These are phyloP conservation scores for Ophiostoma novo-ulmi DNA, from an alignment of 2,329 filamentous ascomycete genomes.

Conservation along the genomic window DNA sequence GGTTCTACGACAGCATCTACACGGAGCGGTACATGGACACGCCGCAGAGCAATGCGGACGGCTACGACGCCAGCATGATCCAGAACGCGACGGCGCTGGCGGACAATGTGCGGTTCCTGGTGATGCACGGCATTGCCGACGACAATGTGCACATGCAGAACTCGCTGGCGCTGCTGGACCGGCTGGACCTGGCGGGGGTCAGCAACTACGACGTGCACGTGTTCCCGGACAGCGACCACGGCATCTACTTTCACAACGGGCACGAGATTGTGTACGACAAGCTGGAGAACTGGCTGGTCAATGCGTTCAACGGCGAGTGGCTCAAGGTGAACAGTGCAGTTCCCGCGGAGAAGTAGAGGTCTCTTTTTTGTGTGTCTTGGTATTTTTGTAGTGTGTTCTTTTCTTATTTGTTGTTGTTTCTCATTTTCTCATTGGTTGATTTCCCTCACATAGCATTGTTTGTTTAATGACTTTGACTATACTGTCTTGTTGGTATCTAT, in stretches of 20 bases:
- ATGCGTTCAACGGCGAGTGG: slow-evolving; percentile 98
- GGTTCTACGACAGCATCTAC: slow-evolving; percentile 90
- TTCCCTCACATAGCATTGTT: background rate
- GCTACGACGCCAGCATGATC: slow-evolving; percentile 73
- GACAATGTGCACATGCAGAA: slow-evolving; percentile 99
- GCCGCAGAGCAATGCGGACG: slow-evolving; percentile 71
- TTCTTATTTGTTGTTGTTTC: background rate
- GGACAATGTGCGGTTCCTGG: slow-evolving; percentile 75
- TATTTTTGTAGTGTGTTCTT: background rate
- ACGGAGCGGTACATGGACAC: slow-evolving; percentile 97
- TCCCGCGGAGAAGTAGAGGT: slow-evolving; percentile 35
- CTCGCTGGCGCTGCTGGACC: slow-evolving; percentile 79
- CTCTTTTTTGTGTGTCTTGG: background rate
- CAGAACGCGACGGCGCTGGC: slow-evolving; percentile 67
- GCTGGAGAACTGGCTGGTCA: slow-evolving; percentile 84
- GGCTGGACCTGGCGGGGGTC: slow-evolving; percentile 71
- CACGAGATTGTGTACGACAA: slow-evolving; percentile 89
- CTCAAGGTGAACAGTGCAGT: slow-evolving; percentile 52
- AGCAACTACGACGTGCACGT: slow-evolving; percentile 96
- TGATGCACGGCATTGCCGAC: slow-evolving; percentile 96
- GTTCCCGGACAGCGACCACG: slow-evolving; percentile 93
- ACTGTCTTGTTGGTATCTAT: too few species aligned
- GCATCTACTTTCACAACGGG: slow-evolving; percentile 91
- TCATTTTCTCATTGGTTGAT: background rate
- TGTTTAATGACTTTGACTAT: background rate